Evolutionary conservation across 2,329 filamentous ascomycete species (phyloP).

Genomic region (Westerdykella sp.): DNA sequence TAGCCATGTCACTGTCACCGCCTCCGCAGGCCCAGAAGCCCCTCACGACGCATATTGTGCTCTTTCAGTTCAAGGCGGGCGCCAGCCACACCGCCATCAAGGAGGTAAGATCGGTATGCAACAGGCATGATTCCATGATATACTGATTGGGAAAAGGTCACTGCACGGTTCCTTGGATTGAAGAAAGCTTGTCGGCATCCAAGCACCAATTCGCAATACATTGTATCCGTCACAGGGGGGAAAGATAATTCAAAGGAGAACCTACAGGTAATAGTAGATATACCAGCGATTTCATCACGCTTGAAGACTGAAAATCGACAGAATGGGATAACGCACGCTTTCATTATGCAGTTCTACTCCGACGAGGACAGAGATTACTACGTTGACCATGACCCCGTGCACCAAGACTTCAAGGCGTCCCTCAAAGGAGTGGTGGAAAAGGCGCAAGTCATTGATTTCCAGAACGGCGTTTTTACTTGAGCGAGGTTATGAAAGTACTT

Average conservation of each 20-base stretch:
- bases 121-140: slow-evolving; percentile 1
- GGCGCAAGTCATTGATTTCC: slow-evolving; percentile 39
- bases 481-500: background rate
- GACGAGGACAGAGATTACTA: slow-evolving; percentile 41
- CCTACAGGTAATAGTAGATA: slow-evolving; percentile 45
- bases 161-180: slow-evolving; percentile 49
- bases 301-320: slow-evolving; percentile 11
- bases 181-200: slow-evolving; percentile 54
- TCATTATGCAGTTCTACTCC: slow-evolving; percentile 39
- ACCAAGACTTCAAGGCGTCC: slow-evolving; percentile 36
- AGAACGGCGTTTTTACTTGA: slow-evolving; percentile 25
- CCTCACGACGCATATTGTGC: slow-evolving; percentile 50
- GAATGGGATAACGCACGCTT: slow-evolving; percentile 30
- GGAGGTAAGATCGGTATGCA: background rate
- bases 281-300: background rate
- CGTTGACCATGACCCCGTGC: slow-evolving; percentile 36
- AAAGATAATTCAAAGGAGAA: slow-evolving; percentile 55
- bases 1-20: slow-evolving; percentile 9
- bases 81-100: slow-evolving; percentile 14
- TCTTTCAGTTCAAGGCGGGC: slow-evolving; percentile 54
- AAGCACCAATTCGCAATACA: slow-evolving; percentile 49
- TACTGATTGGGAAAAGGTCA: slow-evolving; percentile 39
- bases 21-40: slow-evolving; percentile 16
- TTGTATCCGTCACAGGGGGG: slow-evolving; percentile 51
- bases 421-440: slow-evolving; percentile 33